Percentiles rank a stretch among this genome's conserved stretches.
Conservation (phyloP, 2,329 filamentous ascomycete species). For the Fusarium verrucosum region DNA sequence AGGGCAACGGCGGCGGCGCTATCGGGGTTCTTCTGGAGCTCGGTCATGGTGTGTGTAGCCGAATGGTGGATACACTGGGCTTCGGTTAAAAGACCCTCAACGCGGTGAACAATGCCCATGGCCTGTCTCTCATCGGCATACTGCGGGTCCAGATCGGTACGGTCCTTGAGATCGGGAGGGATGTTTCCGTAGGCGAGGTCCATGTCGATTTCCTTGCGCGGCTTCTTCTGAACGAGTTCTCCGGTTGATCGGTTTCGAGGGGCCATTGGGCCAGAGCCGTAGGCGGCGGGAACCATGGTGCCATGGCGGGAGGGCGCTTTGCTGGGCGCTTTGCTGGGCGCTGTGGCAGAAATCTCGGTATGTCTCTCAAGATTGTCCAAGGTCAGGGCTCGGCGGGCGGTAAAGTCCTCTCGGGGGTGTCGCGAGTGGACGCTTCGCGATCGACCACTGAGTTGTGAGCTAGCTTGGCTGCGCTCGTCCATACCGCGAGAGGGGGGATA, state of each 20-base stretch:
- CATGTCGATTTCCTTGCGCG: conserved; percentile 77
- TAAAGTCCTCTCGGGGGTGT: conserved; percentile 46
- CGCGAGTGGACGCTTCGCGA: conserved; percentile 49
- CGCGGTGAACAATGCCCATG: conserved; percentile 71
- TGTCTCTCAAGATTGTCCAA: conserved; percentile 62
- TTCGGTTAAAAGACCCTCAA: conserved; percentile 83
- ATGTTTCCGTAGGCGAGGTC: conserved; percentile 89
- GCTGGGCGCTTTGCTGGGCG: conserved; percentile 56
- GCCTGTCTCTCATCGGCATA: conserved; percentile 65
- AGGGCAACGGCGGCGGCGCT: conserved; percentile 93
- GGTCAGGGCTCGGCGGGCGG: conserved; percentile 57
- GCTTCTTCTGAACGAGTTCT: conserved; percentile 44
- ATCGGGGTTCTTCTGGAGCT: conserved; percentile 76
- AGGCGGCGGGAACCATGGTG: conserved; percentile 38
- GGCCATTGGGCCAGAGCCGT: conserved; percentile 43
- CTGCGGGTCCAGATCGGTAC: conserved; percentile 58
- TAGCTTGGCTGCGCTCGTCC: conserved; percentile 51
- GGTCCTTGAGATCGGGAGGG: conserved; percentile 70
- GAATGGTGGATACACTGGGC: conserved; percentile 89
- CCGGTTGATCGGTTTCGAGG: conserved; percentile 54
- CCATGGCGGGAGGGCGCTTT: conserved; percentile 51
- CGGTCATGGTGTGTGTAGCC: conserved; percentile 81
- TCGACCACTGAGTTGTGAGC: conserved; percentile 55
- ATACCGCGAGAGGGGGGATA: conserved; percentile 48
- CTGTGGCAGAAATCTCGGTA: conserved; percentile 61